A percentile compares a stretch with the other conserved stretches of the same genome.
Conservation (phyloP, 441 rosid species). For the Hypseocharis bilobata region DNA sequence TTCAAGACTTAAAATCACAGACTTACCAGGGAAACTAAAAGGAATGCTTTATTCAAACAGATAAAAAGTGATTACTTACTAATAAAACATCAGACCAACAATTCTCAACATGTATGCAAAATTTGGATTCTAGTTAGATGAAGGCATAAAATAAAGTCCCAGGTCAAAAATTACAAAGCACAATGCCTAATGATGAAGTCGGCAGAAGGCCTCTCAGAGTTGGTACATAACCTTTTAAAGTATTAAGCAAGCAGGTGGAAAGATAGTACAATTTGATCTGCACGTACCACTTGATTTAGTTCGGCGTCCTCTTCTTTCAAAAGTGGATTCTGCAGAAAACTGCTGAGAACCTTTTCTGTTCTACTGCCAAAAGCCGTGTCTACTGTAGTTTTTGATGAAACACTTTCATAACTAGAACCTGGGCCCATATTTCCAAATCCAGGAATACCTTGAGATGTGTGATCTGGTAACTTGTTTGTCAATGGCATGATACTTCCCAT, state of each 20-base stretch:
- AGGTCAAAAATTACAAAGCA: too few relatives aligned
- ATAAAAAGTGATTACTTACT: too few relatives aligned
- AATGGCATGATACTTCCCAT: constrained; percentile 32
- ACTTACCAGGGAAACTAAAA: too few relatives aligned
- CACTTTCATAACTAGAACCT: constrained; percentile 23
- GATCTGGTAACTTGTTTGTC: constrained; percentile 30
- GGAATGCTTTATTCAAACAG: too few relatives aligned
- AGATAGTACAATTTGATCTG: neutral
- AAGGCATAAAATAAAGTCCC: too few relatives aligned
- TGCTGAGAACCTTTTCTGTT: constrained; percentile 64
- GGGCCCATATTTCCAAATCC: constrained; percentile 13
- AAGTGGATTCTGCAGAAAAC: constrained; percentile 52
- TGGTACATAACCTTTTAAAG: neutral
- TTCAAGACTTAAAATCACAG: too few relatives aligned
- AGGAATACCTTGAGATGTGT: constrained; percentile 28
- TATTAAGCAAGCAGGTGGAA: constrained; percentile 5
- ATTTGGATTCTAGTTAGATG: too few relatives aligned
- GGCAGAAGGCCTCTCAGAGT: too few relatives aligned
- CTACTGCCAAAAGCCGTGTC: constrained; percentile 44
- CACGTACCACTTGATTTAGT: constrained; percentile 41
- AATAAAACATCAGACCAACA: too few relatives aligned
- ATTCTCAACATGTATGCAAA: too few relatives aligned
- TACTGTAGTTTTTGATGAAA: constrained; percentile 17
- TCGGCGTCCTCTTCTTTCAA: constrained; percentile 41
- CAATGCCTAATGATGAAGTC: too few relatives aligned